Evolutionary conservation across 1,284 basidiomycete genomes (phyloP), one percentile per base, ranked within the genome.

Genomic region (Trichosporon coremiiforme): DNA sequence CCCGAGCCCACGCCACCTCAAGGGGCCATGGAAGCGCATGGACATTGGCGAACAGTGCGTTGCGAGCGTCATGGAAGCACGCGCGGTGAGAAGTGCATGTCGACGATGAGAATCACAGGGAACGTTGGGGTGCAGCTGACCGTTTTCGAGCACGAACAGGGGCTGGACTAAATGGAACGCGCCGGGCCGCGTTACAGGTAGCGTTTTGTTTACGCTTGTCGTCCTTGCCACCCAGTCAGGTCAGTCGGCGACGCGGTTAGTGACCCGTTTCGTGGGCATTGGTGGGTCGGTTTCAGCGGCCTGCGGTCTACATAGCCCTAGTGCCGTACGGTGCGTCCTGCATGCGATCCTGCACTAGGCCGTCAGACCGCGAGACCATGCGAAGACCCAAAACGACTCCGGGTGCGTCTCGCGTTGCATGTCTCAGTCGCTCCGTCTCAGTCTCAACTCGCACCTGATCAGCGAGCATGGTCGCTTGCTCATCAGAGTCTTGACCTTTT

Each of bases 31-130:
- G 41, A 17, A 6, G 41, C 41, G 36, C 36, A 38, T 38, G 36
- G 36, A 38, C 36, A 38, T 38, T 38, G 36, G 36, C 36, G 36
- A 38, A 38, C 36, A 38, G 12, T 38, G 36, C 36, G 41, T 15
- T 4, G 15, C 17, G 41, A 45, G 41, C 17, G 25, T 25, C 25
- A 25, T 25, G 25, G 25, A 25, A 45, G 41, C 41, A 15, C 15
- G 41, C 6, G 41, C 50, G 10, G 50, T 53, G 50, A n/a, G 50
- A 53, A 53, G 3, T 20, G 50, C 50, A 53, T 8, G 20, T 4
- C 50, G 3, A 22, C 50, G 50, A 53, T 53, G 50, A 53, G 50
- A 53, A 53, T 53, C 50, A 53, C 50, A 53, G 50, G 50, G 50
- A 53, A 53, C 20, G 50, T 20, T 53, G 50, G 33, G 25, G 50